These are phyloP conservation scores for Lachancea sp. DNA, from an alignment of 805 yeast species.

Conservation along the genomic window DNA sequence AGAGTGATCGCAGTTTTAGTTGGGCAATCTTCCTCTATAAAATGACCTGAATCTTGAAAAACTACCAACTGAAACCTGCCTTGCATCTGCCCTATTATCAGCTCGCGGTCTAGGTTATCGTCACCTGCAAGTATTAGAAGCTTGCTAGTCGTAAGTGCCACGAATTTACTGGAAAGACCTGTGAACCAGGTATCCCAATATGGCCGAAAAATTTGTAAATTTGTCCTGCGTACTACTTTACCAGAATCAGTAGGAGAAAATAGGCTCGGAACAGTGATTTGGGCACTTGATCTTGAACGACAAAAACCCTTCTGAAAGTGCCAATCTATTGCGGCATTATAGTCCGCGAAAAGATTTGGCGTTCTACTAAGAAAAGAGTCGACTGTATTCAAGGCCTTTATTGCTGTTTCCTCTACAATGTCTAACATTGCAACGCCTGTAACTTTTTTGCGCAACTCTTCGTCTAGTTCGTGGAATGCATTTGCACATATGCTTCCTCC, in stretches of 20 bases:
- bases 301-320: constrained; percentile 54
- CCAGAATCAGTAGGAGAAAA: constrained; percentile 31
- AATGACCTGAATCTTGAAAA: constrained; percentile 80
- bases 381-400: constrained; percentile 62
- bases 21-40: constrained; percentile 90
- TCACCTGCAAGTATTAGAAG: constrained; percentile 80
- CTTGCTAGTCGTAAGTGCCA: constrained; percentile 51
- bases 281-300: constrained; percentile 55
- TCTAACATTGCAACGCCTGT: constrained; percentile 77
- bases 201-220: constrained; percentile 51
- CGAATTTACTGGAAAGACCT: constrained; percentile 52
- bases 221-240: constrained; percentile 53
- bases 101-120: constrained; percentile 75
- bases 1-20: constrained; percentile 52
- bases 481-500: constrained; percentile 83
- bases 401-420: constrained; percentile 91
- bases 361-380: constrained; percentile 54
- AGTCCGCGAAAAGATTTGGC: constrained; percentile 51
- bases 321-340: constrained; percentile 72
- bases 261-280: constrained; percentile 70
- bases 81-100: constrained; percentile 97
- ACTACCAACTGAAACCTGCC: constrained; percentile 89
- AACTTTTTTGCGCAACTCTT: constrained; percentile 28
- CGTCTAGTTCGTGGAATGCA: constrained; percentile 32
- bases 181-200: constrained; percentile 84